Evolutionary conservation across 208 protist species (phyloP).

Genomic region (Leishmania braziliensis): DNA sequence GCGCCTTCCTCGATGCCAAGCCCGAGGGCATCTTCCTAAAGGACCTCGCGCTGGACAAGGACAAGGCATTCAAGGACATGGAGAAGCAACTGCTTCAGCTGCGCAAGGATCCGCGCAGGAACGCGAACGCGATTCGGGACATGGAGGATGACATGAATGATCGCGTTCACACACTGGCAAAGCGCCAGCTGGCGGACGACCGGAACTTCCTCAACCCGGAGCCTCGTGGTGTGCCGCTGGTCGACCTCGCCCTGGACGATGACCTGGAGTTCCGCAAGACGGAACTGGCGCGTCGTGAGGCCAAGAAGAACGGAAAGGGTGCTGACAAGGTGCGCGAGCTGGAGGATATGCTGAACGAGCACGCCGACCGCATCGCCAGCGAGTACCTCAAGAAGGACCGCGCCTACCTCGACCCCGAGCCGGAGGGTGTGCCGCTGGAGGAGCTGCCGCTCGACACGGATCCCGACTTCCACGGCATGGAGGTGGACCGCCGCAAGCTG

Average conservation of each 20-base stretch:
- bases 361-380: slow-evolving; percentile 54
- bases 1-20: slow-evolving; percentile 55
- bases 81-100: slow-evolving; percentile 57
- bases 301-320: slow-evolving; percentile 51
- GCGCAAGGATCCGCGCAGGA: slow-evolving; percentile 45
- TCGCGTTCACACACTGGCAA: slow-evolving; percentile 56
- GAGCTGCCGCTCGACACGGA: slow-evolving; percentile 71
- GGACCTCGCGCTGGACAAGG: slow-evolving; percentile 60
- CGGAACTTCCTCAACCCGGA: slow-evolving; percentile 74
- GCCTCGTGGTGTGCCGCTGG: slow-evolving; percentile 66
- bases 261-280: slow-evolving; percentile 55
- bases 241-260: slow-evolving; percentile 62
- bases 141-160: slow-evolving; percentile 63
- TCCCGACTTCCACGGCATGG: slow-evolving; percentile 64
- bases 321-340: slow-evolving; percentile 40
- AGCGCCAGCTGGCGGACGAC: slow-evolving; percentile 46
- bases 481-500: slow-evolving; percentile 44
- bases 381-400: slow-evolving; percentile 75
- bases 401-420: slow-evolving; percentile 69
- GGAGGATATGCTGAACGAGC: slow-evolving; percentile 65
- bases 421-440: slow-evolving; percentile 72
- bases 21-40: slow-evolving; percentile 60
- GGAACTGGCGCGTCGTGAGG: slow-evolving; percentile 50
- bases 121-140: slow-evolving; percentile 42
- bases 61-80: slow-evolving; percentile 54